Base-by-base conservation (phyloP, 1,284 basidiomycete species). In the Xerocomus nothofagi region DNA sequence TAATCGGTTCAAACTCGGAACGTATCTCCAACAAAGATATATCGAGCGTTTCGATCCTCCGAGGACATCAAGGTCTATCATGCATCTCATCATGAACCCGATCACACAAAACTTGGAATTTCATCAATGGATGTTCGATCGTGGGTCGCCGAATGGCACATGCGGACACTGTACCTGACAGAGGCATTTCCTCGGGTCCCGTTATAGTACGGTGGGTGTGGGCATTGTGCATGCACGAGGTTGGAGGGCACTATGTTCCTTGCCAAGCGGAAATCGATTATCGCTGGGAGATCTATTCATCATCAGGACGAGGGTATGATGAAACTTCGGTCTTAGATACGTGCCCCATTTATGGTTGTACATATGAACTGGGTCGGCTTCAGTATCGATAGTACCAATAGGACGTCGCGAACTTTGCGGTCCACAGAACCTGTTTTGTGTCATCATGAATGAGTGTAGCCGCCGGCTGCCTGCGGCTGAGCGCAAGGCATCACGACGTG, bases 41-140 rank as follows among this genome's bases (percentile, higher is more conserved):
- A 26, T 15, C 40, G 12, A 18, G 14, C 26, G 6, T 33, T n/a
- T 23, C 20, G 6, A n/a, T 54, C 34, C 49, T 54, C 59, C 57
- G 59, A 60, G 57, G 57, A 57, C 31, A 21, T 43, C 4, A 3
- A 8, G 18, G 17, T 29, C 32, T 29, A 32, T 52, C 32, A n/a
- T 32, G 24, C 27, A 1, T 26, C 18, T 8, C 36, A 26, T 33
- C 26, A 9, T 39, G 23, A 37, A 29, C 49, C 8, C 20, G 20
- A 26, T 32, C 39, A 37, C 14, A 32, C 23, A 15, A 15, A n/a
- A 2, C 30, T 26, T 27, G 33, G 3, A 51, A 26, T 41, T 31
- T 23, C 42, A 44, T 26, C 30, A 21, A 54, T 41, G 31, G 18
- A 41, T 39, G 31, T 31, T 49, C 21, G 17, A 27, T 44, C 24